phyloP scores from a whole-genome alignment of 2,329 filamentous ascomycete genomes.

The Pseudogymnoascus sp. region DNA sequence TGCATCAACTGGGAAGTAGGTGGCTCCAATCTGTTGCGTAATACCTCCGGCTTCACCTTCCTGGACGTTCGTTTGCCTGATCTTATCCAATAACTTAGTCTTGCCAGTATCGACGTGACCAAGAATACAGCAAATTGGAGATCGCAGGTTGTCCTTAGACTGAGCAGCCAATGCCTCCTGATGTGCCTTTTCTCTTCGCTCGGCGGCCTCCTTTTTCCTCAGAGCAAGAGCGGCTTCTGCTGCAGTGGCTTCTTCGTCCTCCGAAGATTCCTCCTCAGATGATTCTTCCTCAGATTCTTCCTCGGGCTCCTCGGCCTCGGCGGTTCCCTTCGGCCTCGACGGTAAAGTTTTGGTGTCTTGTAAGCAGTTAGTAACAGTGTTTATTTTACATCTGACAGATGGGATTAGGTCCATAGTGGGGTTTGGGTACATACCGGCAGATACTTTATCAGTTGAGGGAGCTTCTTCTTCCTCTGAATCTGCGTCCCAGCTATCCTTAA shows the following conservation, averaged over 20 bases:
- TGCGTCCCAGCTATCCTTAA: constrained; percentile 95
- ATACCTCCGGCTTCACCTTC: constrained; percentile 99
- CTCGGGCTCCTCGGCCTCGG: constrained; percentile 43
- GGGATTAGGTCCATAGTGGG: constrained; percentile 26
- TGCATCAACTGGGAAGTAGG: constrained; percentile 94
- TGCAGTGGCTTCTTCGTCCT: constrained; percentile 71
- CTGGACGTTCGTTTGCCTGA: constrained; percentile 96
- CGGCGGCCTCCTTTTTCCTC: constrained; percentile 81
- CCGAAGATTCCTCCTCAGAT: constrained; percentile 57
- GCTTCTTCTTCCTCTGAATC: constrained; percentile 64
- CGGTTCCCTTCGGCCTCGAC: constrained; percentile 27
- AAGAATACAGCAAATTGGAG: constrained; percentile 98
- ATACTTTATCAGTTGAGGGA: constrained; percentile 18
- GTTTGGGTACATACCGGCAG: background rate
- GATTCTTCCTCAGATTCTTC: constrained; percentile 40
- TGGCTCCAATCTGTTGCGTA: constrained; percentile 98
- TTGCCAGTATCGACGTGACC: constrained; percentile 99
- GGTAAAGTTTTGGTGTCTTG: constrained; percentile 18
- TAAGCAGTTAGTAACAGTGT: constrained; percentile 20
- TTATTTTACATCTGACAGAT: constrained; percentile 21
- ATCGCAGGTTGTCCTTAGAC: constrained; percentile 90
- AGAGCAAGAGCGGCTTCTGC: constrained; percentile 63
- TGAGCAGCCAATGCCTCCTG: constrained; percentile 85
- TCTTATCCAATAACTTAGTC: constrained; percentile 98
- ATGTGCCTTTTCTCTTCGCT: constrained; percentile 80